phyloP scores from a whole-genome alignment of 805 yeast genomes.

The Saccharomycopsis microspora region DNA sequence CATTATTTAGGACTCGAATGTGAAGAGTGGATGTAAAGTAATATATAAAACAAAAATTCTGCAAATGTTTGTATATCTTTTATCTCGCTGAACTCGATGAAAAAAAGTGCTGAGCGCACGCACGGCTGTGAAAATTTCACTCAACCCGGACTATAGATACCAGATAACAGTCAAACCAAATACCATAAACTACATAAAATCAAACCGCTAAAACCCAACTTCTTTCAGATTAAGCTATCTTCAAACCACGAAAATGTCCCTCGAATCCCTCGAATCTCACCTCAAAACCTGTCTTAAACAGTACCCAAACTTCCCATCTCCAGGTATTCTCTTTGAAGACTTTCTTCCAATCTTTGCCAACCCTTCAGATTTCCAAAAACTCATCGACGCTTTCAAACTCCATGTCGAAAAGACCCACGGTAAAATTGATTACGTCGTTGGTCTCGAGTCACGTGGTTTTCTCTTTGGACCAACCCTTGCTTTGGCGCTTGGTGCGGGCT shows the following conservation, averaged over 20 bases:
- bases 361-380: slow-evolving; percentile 70
- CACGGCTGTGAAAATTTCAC: no score
- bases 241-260: not conserved
- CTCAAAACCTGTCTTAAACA: slow-evolving; percentile 49
- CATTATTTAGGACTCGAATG: no score
- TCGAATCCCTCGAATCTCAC: slow-evolving; percentile 22
- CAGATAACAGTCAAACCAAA: no score
- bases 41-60: no score
- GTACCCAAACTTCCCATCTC: slow-evolving; percentile 88
- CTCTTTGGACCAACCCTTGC: slow-evolving; percentile 95
- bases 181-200: no score
- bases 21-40: no score
- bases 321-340: slow-evolving; percentile 92
- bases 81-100: no score
- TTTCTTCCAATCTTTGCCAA: slow-evolving; percentile 86
- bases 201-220: no score
- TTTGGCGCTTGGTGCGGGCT: slow-evolving; percentile 76
- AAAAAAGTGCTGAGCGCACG: no score
- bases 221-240: not conserved
- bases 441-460: slow-evolving; percentile 95
- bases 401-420: slow-evolving; percentile 51
- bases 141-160: no score
- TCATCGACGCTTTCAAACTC: slow-evolving; percentile 68
- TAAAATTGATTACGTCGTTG: slow-evolving; percentile 81
- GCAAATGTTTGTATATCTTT: no score